Percentiles rank a stretch among this genome's conserved stretches.
Evolutionary conservation across 257 asterid species (phyloP).

Genomic region (Osmanthus fragrans): DNA sequence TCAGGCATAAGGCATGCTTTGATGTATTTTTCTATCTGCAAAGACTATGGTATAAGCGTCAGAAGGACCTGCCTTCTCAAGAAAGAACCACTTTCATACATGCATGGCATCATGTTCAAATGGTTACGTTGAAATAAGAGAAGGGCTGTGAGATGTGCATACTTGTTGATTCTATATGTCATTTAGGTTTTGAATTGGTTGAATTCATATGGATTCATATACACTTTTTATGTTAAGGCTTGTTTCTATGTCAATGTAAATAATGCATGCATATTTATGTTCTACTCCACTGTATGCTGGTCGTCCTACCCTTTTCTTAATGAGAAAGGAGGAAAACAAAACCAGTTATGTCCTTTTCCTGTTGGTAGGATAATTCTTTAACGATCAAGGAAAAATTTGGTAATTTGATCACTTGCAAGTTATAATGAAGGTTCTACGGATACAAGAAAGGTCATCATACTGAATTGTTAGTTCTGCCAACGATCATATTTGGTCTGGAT

Average conservation of each 20-base stretch:
- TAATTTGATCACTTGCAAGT: background rate
- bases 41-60: slow-evolving; percentile 12
- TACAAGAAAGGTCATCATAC: slow-evolving; percentile 5
- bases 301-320: background rate
- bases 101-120: background rate
- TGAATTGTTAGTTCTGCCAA: slow-evolving; percentile 15
- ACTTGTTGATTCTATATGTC: slow-evolving; percentile 8
- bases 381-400: background rate
- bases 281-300: background rate
- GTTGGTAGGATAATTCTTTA: slow-evolving; percentile 4
- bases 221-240: background rate
- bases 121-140: background rate
- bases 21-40: slow-evolving; percentile 8
- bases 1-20: background rate
- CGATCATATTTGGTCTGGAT: background rate
- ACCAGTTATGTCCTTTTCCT: background rate
- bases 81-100: background rate
- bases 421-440: slow-evolving; percentile 12
- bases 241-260: background rate
- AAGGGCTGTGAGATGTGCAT: background rate
- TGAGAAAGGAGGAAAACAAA: background rate
- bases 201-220: background rate
- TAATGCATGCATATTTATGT: background rate
- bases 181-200: slow-evolving; percentile 7
- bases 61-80: background rate